Base-by-base conservation (phyloP, 495 filamentous ascomycete species). In the Cercophora newfieldiana region DNA sequence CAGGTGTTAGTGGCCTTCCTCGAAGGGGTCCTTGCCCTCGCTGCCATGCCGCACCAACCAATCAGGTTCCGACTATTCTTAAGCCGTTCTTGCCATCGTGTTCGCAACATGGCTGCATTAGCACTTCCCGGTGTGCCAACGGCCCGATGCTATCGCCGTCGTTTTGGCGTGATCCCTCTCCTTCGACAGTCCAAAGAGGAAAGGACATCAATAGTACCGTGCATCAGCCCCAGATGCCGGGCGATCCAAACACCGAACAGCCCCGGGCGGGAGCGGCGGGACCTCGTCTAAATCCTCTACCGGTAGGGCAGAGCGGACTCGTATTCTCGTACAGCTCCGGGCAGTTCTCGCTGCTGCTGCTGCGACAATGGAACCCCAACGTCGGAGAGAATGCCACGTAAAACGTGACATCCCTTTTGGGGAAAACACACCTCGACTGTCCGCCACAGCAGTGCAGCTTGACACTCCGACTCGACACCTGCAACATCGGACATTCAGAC, bases 221-320 rank as follows among this genome's bases (percentile, higher is more conserved):
- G 37, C 37, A 44, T 44, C 37, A 44, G 37, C 37, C 37, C 37
- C 37, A 4, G 37, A 65, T 14, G 50, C 25, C 18, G n/a, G n/a
- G 28, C 10, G 50, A 49, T 28, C 50, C 57, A 65, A 37, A 57
- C 22, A 10, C 55, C 6, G 44, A 49, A 14, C 26, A 63, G 12
- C 49, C 30, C 63, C n/a, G n/a, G n/a, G n/a, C n/a, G n/a, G n/a
- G 63, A 69, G 59, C 53, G 59, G 58, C 2, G n/a, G n/a, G n/a
- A 69, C 26, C 26, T 33, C 63, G 44, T 59, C 29, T 50, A 25
- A 16, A 50, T 37, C 5, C 53, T 26, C 47, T 69, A 69, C 63
- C 67, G 67, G 63, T 69, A 69, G 67, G 67, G 67, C 67, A 69
- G 67, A 69, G 19, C 31, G 7, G 19, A 54, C 61, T 28, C 30